Evolutionary conservation across 2,329 filamentous ascomycete species (phyloP).

Genomic region (Colletotrichum cordylinicola): DNA sequence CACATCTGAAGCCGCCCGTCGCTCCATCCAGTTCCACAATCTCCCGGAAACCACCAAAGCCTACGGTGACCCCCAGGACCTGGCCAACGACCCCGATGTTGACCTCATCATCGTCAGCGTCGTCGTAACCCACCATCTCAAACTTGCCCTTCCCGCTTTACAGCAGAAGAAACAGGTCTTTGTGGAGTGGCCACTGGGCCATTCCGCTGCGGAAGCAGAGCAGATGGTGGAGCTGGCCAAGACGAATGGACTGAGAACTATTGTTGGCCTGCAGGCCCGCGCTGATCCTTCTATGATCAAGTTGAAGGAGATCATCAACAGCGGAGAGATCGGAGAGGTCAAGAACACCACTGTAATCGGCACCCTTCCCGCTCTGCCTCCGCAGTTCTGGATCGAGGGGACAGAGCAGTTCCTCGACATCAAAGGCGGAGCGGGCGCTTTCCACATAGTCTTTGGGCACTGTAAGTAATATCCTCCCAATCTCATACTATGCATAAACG

Average conservation of each 20-base stretch:
- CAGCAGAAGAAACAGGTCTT: constrained; percentile 58
- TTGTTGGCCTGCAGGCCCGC: constrained; percentile 53
- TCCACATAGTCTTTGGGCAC: constrained; percentile 34
- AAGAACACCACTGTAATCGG: not conserved
- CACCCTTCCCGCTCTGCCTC: not conserved
- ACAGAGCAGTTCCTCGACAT: constrained; percentile 27
- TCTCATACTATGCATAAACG: rapidly evolving
- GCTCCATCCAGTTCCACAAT: constrained; percentile 47
- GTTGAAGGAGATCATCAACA: constrained; percentile 45
- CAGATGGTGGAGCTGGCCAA: constrained; percentile 47
- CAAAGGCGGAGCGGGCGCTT: constrained; percentile 25
- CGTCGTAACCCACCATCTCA: constrained; percentile 58
- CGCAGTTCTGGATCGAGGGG: constrained; percentile 25
- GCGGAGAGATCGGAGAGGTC: constrained; percentile 41
- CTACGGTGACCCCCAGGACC: constrained; percentile 54
- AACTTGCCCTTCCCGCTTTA: constrained; percentile 50
- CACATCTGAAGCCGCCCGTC: constrained; percentile 45
- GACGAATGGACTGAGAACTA: constrained; percentile 43
- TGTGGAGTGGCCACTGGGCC: constrained; percentile 63
- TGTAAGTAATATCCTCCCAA: constrained; percentile 22
- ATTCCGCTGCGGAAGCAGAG: constrained; percentile 43
- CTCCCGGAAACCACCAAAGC: constrained; percentile 46
- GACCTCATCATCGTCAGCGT: constrained; percentile 62
- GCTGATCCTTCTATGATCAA: constrained; percentile 43
- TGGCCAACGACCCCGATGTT: constrained; percentile 55